A percentile compares a stretch with the other conserved stretches of the same genome.
These are phyloP conservation scores for Colletotrichum sojae DNA, from an alignment of 2,329 filamentous ascomycete species.

Conservation along the genomic window DNA sequence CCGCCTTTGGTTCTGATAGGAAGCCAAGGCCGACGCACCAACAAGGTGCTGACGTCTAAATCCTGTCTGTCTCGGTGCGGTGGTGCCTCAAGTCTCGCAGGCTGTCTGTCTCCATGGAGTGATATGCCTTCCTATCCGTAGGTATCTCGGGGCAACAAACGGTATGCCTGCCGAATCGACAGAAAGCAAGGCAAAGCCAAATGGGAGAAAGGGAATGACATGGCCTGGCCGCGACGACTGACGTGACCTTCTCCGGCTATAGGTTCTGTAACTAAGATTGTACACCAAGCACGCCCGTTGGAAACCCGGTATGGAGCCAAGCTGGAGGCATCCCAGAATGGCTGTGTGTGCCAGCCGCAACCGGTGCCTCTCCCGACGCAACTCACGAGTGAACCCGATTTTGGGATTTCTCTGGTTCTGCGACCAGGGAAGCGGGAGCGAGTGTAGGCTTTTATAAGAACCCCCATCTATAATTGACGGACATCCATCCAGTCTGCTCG, in stretches of 20 bases:
- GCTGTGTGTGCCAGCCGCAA: too few relatives aligned
- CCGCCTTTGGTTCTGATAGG: constrained; percentile 6
- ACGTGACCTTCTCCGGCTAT: not conserved
- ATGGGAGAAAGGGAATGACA: not conserved
- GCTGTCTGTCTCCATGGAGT: constrained; percentile 4
- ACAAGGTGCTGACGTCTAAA: not conserved
- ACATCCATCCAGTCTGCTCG: not conserved
- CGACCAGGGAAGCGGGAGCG: constrained; percentile 19
- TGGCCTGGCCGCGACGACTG: constrained; percentile 1
- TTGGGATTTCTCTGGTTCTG: constrained; percentile 20
- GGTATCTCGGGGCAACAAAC: not conserved
- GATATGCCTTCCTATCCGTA: constrained; percentile 15
- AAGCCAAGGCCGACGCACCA: constrained; percentile 17
- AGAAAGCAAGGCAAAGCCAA: not conserved
- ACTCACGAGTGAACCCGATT: not conserved
- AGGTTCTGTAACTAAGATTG: too few relatives aligned
- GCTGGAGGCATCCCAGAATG: too few relatives aligned
- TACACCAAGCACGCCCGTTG: too few relatives aligned
- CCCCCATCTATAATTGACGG: constrained; percentile 17
- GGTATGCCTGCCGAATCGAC: not conserved
- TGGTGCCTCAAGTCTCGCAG: not conserved
- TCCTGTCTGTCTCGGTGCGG: constrained; percentile 15
- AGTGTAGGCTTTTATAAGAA: not conserved
- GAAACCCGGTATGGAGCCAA: too few relatives aligned
- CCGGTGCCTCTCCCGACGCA: too few relatives aligned